Evolutionary conservation across 768 basidiomycete species (phyloP), one percentile per base, ranked within the genome.

Genomic region (Rhizopogon sp.): DNA sequence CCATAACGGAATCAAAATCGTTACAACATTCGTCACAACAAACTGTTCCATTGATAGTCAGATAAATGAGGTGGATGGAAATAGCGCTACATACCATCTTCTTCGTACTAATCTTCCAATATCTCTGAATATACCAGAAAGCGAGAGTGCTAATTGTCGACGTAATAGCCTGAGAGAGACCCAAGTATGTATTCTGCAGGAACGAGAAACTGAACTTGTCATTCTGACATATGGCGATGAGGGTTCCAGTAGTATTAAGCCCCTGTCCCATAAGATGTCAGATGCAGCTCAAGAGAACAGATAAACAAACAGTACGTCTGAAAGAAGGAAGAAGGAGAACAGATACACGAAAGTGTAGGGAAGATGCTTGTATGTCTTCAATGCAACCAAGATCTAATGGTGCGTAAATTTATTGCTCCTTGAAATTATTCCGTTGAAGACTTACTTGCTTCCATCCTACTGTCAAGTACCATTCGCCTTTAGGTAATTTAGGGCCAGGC

Each of bases 331-430:
- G 70, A 83, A 88, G 0, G 84, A 72, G 50, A 88, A 74, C 0
- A 93, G 75, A 67, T 93, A 95, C 50, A 83, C 77, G 66, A 93
- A 93, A 1, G 90, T 94, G 68, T 87, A 81, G 0, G 90, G 90
- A 1, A 92, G 77, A 62, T 84, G 76, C 68, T 82, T 87, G 69
- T 87, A 91, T 57, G 92, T 83, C 62, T 83, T 86, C 56, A 79
- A 64, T 1, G 89, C 88, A 13, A 77, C 72, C 84, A 89, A 93
- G 50, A 93, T 89, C 85, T 91, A 58, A 40, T 28, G 29, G 51
- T 7, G 29, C 6, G 44, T 64, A 6, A 62, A 53, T n/a, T 31
- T 1, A 39, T 28, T 11, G n/a, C 4, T 35, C 37, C 3, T 35
- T 33, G 43, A 14, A 11, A 22, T 44, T 37, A 45, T 43, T 39